Evolutionary conservation across 306 rosid species (phyloP).

Genomic region (Prunus mume): DNA sequence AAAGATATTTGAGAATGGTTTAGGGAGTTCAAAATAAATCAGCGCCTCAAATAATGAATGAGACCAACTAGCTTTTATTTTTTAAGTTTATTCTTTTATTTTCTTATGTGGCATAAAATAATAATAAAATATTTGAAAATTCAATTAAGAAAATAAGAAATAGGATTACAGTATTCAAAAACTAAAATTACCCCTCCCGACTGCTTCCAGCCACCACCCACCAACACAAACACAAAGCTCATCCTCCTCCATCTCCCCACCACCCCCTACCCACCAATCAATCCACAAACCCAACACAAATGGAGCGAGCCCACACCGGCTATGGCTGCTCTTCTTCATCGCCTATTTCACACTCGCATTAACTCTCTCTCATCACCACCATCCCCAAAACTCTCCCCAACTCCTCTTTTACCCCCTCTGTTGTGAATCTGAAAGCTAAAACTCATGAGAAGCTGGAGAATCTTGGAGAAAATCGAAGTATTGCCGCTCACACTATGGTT

Average conservation of each 20-base stretch:
- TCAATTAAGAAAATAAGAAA: no score
- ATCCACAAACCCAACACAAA: slow-evolving; percentile 37
- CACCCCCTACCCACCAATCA: slow-evolving; percentile 17
- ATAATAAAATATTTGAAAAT: neutral
- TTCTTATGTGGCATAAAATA: no score
- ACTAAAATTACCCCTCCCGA: no score
- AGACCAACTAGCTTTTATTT: no score
- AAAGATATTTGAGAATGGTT: neutral
- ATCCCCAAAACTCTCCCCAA: slow-evolving; percentile 19
- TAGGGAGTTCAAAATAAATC: neutral
- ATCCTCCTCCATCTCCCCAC: slow-evolving; percentile 46
- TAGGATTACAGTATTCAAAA: no score
- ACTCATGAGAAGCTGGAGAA: slow-evolving; percentile 97
- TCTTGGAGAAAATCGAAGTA: slow-evolving; percentile 91
- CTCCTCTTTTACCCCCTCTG: slow-evolving; percentile 37
- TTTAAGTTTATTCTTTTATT: no score
- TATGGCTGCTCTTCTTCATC: slow-evolving; percentile 57
- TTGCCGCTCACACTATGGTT: slow-evolving; percentile 94
- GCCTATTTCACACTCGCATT: slow-evolving; percentile 51
- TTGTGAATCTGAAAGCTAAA: slow-evolving; percentile 88
- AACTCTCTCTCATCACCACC: slow-evolving; percentile 56
- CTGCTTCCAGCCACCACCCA: neutral
- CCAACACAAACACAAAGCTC: slow-evolving; percentile 53
- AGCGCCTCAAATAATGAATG: neutral
- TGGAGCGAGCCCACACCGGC: slow-evolving; percentile 31